A percentile compares a stretch with the other conserved stretches of the same genome.
phyloP scores from a whole-genome alignment of 352 stramenopile genomes.

The Peronospora destructor region DNA sequence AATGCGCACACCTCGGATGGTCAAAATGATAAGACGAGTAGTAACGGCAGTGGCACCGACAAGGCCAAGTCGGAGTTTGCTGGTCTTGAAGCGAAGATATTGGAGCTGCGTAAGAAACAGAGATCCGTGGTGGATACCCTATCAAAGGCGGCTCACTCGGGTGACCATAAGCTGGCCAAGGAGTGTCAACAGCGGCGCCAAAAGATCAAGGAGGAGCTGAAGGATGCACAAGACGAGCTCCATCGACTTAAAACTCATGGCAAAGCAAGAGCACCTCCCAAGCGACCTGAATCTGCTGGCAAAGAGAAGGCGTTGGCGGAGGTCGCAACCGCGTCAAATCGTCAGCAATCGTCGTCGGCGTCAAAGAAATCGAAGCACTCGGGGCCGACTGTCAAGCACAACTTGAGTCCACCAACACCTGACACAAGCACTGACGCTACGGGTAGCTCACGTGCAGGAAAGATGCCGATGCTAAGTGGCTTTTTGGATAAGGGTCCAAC shows the following conservation, averaged over 20 bases:
- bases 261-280: slow-evolving; percentile 7
- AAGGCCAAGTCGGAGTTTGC: slow-evolving; percentile 46
- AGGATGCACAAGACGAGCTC: slow-evolving; percentile 58
- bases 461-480: slow-evolving; percentile 65
- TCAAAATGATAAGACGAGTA: slow-evolving; percentile 26
- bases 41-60: slow-evolving; percentile 17
- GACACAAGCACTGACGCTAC: slow-evolving; percentile 18
- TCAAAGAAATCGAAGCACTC: slow-evolving; percentile 30
- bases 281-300: slow-evolving; percentile 13
- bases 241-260: slow-evolving; percentile 48
- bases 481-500: slow-evolving; percentile 85
- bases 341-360: slow-evolving; percentile 13
- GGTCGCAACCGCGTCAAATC: slow-evolving; percentile 9
- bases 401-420: slow-evolving; percentile 19
- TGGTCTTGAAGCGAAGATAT: slow-evolving; percentile 61
- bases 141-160: slow-evolving; percentile 58
- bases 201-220: slow-evolving; percentile 74
- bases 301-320: slow-evolving; percentile 16
- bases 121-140: slow-evolving; percentile 63
- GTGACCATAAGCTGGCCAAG: slow-evolving; percentile 66
- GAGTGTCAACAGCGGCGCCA: slow-evolving; percentile 69
- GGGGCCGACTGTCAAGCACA: slow-evolving; percentile 27
- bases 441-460: slow-evolving; percentile 23
- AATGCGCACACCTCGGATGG: slow-evolving; percentile 14
- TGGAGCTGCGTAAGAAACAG: slow-evolving; percentile 75